Evolutionary conservation across 2,329 filamentous ascomycete genomes (phyloP), one percentile per base, ranked within the genome.

Genomic region (Pyrenochaeta sp.): DNA sequence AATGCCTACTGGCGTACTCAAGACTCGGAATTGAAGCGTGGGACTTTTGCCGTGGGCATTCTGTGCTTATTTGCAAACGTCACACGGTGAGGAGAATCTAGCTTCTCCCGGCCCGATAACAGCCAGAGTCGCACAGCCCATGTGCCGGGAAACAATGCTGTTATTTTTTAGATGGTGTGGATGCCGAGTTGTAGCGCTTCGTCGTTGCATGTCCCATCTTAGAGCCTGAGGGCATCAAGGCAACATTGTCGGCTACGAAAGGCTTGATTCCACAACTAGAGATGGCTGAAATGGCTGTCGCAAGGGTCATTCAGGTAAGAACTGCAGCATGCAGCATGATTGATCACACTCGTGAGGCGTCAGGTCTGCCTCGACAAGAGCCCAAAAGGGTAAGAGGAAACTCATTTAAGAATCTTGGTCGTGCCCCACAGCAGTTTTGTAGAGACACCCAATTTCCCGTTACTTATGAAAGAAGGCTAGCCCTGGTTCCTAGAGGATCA

Each of bases 31-130:
- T 46, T 34, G 37, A 28, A 25, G 47, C 36, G 40, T 52, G 49
- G 44, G 45, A 57, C 39, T 65, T 63, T 51, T 56, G 47, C 62
- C 59, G 59, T 48, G 50, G 54, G 61, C 54, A 53, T 30, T 56
- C 19, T 45, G 19, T 52, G 48, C 39, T 27, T 52, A 40, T 54
- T 13, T 10, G 27, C 7, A 15, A 53, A 12, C 27, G 51, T 36
- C 34, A 50, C 37, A 42, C 27, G 25, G 19, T 24, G 48, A 12
- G 30, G 48, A 42, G 27, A 28, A 51, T 12, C 12, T 13, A 39
- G 5, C 15, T n/a, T 51, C 25, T 40, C 37, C 48, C 36, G 48
- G 15, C 15, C 32, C 48, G 27, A 43, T 30, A 13, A 19, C 13
- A 40, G 37, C 15, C 37, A 19, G 6, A 2, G 34, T 40, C n/a